phyloP scores from a whole-genome alignment of 441 rosid species.

The Gossypium laxum region DNA sequence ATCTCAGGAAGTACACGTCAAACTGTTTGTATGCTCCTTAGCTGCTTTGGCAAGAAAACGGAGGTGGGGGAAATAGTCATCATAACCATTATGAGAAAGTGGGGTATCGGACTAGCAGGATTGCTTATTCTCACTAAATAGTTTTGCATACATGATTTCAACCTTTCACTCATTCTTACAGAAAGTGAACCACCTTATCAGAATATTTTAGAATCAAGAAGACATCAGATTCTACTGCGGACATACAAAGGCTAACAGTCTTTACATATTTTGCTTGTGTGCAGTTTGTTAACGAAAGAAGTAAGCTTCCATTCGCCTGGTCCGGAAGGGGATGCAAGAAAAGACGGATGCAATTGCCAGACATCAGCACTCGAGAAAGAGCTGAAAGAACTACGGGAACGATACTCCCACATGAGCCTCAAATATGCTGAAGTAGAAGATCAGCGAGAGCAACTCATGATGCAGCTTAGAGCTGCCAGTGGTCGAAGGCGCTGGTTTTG shows the following conservation, averaged over 20 bases:
- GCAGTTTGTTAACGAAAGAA: constrained; percentile 32
- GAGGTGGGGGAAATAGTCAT: background rate
- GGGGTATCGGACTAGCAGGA: background rate
- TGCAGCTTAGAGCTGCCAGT: constrained; percentile 35
- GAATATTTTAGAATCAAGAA: background rate
- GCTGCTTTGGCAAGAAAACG: background rate
- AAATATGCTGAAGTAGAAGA: constrained; percentile 56
- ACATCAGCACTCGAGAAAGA: constrained; percentile 28
- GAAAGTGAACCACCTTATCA: background rate
- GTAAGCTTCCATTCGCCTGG: constrained; percentile 6
- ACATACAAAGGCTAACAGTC: background rate
- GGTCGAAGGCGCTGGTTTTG: constrained; percentile 28
- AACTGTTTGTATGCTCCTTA: background rate
- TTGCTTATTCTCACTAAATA: background rate
- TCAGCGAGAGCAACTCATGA: constrained; percentile 40
- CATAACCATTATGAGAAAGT: background rate
- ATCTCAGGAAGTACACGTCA: background rate
- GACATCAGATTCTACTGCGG: background rate
- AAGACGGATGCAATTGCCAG: background rate
- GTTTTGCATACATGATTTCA: background rate
- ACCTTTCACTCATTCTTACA: background rate
- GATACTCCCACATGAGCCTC: constrained; percentile 54
- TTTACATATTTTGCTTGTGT: constrained; percentile 4
- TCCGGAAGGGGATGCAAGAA: constrained; percentile 12
- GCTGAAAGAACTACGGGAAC: constrained; percentile 39